These are phyloP conservation scores for Colletotrichum tamarilloi DNA, from an alignment of 2,329 filamentous ascomycete species.

Conservation along the genomic window DNA sequence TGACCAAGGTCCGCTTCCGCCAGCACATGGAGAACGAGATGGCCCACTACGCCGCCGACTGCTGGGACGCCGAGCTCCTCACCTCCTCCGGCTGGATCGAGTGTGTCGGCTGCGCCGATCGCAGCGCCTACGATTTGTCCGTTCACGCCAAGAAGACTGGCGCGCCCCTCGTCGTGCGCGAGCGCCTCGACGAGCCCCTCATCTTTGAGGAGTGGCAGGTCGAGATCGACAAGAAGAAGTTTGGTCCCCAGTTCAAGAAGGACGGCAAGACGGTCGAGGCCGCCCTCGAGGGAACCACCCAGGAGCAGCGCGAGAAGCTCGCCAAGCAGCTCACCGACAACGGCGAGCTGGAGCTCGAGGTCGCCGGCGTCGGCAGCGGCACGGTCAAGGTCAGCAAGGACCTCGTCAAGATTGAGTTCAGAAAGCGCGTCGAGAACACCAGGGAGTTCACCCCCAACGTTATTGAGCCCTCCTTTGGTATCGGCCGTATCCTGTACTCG, in stretches of 20 bases:
- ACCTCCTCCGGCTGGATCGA: constrained; percentile 98
- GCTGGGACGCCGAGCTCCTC: constrained; percentile 95
- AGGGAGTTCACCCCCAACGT: constrained; percentile 96
- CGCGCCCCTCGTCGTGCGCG: constrained; percentile 84
- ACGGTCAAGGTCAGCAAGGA: constrained; percentile 85
- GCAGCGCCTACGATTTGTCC: constrained; percentile 92
- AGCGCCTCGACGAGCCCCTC: constrained; percentile 81
- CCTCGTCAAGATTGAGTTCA: constrained; percentile 84
- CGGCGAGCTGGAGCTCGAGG: constrained; percentile 82
- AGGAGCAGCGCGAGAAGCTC: constrained; percentile 84
- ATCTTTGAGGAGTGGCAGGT: constrained; percentile 88
- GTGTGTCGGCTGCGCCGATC: constrained; percentile 96
- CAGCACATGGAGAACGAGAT: constrained; percentile 89
- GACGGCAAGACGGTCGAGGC: constrained; percentile 87
- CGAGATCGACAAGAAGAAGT: constrained; percentile 93
- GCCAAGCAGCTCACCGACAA: constrained; percentile 77
- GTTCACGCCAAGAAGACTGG: constrained; percentile 96
- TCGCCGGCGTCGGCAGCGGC: constrained; percentile 73
- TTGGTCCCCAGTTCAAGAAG: constrained; percentile 95
- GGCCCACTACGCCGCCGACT: constrained; percentile 95
- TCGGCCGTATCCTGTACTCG: constrained; percentile 92
- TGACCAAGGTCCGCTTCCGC: constrained; percentile 90
- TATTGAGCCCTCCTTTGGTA: constrained; percentile 97
- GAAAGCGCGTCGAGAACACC: constrained; percentile 83
- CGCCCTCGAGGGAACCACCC: constrained; percentile 78